Base-by-base conservation (phyloP, 331 rosid species). In the Quercus tomentella region DNA sequence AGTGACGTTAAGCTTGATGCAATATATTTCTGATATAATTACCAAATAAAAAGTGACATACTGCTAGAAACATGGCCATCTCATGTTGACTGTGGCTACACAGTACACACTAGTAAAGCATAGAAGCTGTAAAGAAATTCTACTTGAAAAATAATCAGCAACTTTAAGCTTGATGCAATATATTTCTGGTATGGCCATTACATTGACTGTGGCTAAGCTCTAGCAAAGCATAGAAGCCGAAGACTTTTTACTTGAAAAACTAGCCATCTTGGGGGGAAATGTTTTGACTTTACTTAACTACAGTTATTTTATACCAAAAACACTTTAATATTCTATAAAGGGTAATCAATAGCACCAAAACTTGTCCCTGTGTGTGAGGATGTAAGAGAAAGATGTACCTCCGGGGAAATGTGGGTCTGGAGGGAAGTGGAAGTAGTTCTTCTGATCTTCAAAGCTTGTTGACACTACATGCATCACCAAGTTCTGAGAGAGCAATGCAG, bases 401-500 rank as follows among this genome's bases (percentile, higher is more conserved):
- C 84, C 3, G 18, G 86, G 95, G 33, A 93, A 65, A 82, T 85
- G 77, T 72, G 90, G 97, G 75, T 89, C 88, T 74, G 93, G 90
- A 55, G 83, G 5, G 87, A 85, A 87, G 78, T 80, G 5, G 87
- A 85, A 88, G 78, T 80, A 90, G 86, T 79, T 88, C 79, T 89
- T 91, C 87, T 91, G 89, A 69, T 86, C 94, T 60, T 83, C 87
- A 75, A 86, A 43, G 76, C 83, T 69, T 65, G 84, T 43, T 76
- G 93, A 84, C 65, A 73, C 72, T 11, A 78, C 96, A 79, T 91
- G 86, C 71, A 89, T 80, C 65, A 86, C 70, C 82, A 87, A 83
- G 89, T 84, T 83, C 26, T 85, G 93, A 76, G 97, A 91, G 52
- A 95, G 78, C 87, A 92, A 83, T 70, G 81, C 89, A 77, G 79